Conservation (phyloP, 2,329 filamentous ascomycete genomes). For the Colletotrichum euphorbiae region DNA sequence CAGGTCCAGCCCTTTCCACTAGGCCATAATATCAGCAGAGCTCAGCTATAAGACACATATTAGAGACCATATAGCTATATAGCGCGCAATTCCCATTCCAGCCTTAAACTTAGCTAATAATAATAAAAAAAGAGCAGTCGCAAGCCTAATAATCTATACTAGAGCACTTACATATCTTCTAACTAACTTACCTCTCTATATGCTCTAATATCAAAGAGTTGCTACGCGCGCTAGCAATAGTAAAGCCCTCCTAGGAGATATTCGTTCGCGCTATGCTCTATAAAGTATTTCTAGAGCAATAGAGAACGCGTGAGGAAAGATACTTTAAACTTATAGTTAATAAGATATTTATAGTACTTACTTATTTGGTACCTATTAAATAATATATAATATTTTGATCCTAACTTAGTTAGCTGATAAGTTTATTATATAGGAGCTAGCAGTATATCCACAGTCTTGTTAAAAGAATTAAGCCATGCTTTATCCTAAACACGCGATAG, state of each 20-base stretch:
- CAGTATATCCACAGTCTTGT: not conserved
- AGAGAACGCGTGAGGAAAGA: constrained; percentile 7
- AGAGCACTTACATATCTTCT: constrained; percentile 9
- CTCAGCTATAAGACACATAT: not conserved
- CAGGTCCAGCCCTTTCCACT: too few relatives aligned
- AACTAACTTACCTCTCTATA: constrained; percentile 1
- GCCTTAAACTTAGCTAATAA: constrained; percentile 4
- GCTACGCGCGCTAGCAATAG: not conserved
- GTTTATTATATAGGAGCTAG: not conserved
- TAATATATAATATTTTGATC: constrained; percentile 3
- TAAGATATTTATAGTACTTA: not conserved
- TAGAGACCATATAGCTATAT: constrained; percentile 4
- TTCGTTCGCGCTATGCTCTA: constrained; percentile 11
- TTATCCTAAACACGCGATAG: not conserved
- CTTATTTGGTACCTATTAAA: not conserved
- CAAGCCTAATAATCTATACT: constrained; percentile 2
- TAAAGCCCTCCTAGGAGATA: not conserved
- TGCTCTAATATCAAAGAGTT: not conserved
- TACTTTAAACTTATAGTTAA: not conserved
- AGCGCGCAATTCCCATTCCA: constrained; percentile 7
- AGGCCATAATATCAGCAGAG: not conserved
- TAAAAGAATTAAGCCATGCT: constrained; percentile 13
- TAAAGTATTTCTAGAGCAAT: constrained; percentile 8
- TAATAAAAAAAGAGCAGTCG: not conserved
- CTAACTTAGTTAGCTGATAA: not conserved